Evolutionary conservation across 75 land plant species (phyloP), one percentile per base, ranked within the genome.

Genomic region (Picea sitchensis): DNA sequence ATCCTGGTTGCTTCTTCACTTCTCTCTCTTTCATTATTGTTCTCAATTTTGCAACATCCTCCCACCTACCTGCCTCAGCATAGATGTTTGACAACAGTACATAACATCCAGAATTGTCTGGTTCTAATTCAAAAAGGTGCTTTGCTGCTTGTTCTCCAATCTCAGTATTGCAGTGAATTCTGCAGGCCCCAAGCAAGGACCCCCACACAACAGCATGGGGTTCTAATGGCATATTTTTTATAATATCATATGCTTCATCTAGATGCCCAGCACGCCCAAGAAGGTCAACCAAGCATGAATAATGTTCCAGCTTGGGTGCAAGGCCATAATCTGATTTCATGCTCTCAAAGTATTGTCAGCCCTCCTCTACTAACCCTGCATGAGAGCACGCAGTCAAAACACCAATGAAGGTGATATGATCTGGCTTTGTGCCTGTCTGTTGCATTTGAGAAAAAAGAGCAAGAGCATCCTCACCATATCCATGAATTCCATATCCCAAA

Each of bases 101-200:
- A 73, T 73, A 73, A 73, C 21, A 26, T 44, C 78, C 58, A 51
- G 58, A 26, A 7, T 73, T 26, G 8, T 44, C 54, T 77, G 81
- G 80, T 8, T 80, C 79, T 20, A 67, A 13, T 51, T 80, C 44
- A 6, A 71, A 21, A 21, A 80, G 32, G 9, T 69, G 59, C 23
- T 73, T 26, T 51, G 81, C 81, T 15, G 23, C 79, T 14, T 26
- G 21, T 26, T 80, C 63, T 75, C 61, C 82, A n/a, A 75, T 51
- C 63, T 59, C 17, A 20, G 60, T 59, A 75, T 80, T 75, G 38
- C 60, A 9, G 15, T 80, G n/a, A 17, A 75, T 32, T 32, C 82
- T 58, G 80, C 82, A 80, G 61, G 64, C 82, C 59, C 51, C 79
- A 32, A 80, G 82, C 58, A 80, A 47, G 23, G 71, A 21, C n/a